Evolutionary conservation across 768 basidiomycete species (phyloP).

Genomic region (Mycena vitilis): DNA sequence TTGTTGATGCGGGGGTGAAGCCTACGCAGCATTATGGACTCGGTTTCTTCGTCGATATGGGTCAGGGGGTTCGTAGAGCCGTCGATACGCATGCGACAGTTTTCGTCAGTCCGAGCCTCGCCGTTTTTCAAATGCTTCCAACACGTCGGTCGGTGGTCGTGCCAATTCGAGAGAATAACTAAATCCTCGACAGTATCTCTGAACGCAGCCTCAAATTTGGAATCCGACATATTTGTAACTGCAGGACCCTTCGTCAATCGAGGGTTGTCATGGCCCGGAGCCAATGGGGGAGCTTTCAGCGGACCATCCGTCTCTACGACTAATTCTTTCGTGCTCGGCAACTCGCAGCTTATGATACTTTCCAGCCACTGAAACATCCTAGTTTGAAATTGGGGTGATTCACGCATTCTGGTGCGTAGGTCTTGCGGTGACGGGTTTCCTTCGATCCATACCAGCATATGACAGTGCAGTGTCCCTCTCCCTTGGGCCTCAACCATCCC

Average conservation of each 20-base stretch:
- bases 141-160: constrained; percentile 24
- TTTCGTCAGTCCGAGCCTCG: not conserved
- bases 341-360: not conserved
- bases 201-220: not conserved
- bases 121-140: constrained; percentile 30
- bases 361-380: constrained; percentile 5
- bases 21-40: constrained; percentile 18
- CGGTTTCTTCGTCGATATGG: constrained; percentile 18
- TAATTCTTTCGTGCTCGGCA: not conserved
- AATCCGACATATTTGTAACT: not conserved
- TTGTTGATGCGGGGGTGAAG: constrained; percentile 32
- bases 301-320: not conserved
- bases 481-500: constrained; percentile 14
- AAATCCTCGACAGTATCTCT: constrained; percentile 26
- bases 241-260: not conserved
- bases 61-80: constrained; percentile 10
- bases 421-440: constrained; percentile 3
- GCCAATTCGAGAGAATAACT: constrained; percentile 27
- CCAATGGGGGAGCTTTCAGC: not conserved
- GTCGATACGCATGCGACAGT: constrained; percentile 7
- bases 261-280: too few relatives aligned
- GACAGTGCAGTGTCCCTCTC: constrained; percentile 1
- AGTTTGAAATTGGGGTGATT: not conserved
- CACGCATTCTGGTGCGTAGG: not conserved
- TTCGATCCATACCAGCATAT: constrained; percentile 15